Base-by-base conservation (phyloP, 2,329 filamentous ascomycete species). In the Penicillium sp. region DNA sequence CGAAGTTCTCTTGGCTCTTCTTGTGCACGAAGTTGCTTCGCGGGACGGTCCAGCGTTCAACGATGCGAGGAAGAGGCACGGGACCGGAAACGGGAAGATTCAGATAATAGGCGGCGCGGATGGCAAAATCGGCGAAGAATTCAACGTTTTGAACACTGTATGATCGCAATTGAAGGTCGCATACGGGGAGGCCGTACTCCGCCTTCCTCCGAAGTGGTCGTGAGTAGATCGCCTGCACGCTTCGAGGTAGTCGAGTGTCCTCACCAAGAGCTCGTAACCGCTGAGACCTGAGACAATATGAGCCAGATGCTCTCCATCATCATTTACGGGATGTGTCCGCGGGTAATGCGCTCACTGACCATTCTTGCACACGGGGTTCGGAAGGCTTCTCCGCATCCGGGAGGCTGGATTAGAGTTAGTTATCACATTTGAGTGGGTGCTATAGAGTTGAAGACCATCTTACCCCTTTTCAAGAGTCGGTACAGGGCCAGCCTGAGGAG, bases 1-100 rank as follows among this genome's bases (percentile, higher is more conserved):
- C 93, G 68, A 95, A 99, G 74, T 99, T 99, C 76, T 99, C 94
- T 74, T 99, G 92, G 34, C 85, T 87, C 77, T 99, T 99, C 77
- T 97, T 99, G 79, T 90, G 89, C 61, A 96, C 90, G 78, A 99
- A 99, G 71, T 89, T 88, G 67, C 85, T 85, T 66, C 85, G 84
- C 9, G 91, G 90, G 2, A 97, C 91, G 0, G 94, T 97, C 94
- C 94, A 99, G 65, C 92, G 85, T 78, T 99, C 90, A 15, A 84
- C 88, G 59, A 93, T 90, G 52, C 87, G 85, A 1, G 94, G 94
- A 16, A 99, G 79, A 10, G 93, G 90, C 6, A 94, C 80, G 6
- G 94, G 92, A 0, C 94, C 94, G 43, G 84, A 88, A 2, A 91
- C 91, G 9, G 91, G 88, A 2, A 99, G 85, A 16, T 88, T 85